A percentile compares a stretch with the other conserved stretches of the same genome.
Evolutionary conservation across 129 eudicot genomes (phyloP).

Genomic region (Logfia minima): DNA sequence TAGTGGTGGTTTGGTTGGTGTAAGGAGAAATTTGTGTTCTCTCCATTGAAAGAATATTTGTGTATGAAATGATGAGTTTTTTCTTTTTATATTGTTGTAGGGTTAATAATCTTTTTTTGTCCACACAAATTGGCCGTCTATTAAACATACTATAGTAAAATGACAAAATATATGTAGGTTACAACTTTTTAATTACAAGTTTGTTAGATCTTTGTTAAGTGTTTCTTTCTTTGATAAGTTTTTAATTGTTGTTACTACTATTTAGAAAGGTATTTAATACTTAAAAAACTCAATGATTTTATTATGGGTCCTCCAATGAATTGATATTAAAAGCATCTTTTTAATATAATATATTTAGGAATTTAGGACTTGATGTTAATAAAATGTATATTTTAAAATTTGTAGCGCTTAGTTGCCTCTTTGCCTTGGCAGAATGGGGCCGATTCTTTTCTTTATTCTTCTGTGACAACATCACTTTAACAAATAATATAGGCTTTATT

Average conservation of each 20-base stretch:
- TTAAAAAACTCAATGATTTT: background rate
- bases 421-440: slow-evolving; percentile 28
- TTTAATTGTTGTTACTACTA: background rate
- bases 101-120: slow-evolving; percentile 24
- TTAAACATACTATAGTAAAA: background rate
- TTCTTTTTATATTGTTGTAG: slow-evolving; percentile 14
- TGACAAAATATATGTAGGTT: slow-evolving; percentile 18
- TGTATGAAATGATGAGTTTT: slow-evolving; percentile 21
- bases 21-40: slow-evolving; percentile 47
- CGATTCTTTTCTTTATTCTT: slow-evolving; percentile 23
- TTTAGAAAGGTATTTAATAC: slow-evolving; percentile 2
- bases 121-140: slow-evolving; percentile 32
- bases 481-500: slow-evolving; percentile 28
- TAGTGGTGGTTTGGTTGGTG: slow-evolving; percentile 41
- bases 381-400: background rate
- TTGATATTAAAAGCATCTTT: slow-evolving; percentile 5
- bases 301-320: background rate
- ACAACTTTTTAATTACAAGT: background rate
- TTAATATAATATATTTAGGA: too few relatives aligned
- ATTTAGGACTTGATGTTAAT: background rate
- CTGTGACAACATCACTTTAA: slow-evolving; percentile 40
- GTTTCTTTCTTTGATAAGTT: slow-evolving; percentile 11
- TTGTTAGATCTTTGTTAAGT: slow-evolving; percentile 13
- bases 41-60: slow-evolving; percentile 39
- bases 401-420: slow-evolving; percentile 14